These are phyloP conservation scores for Penicillium concentricum DNA, from an alignment of 2,329 filamentous ascomycete species.

Conservation along the genomic window DNA sequence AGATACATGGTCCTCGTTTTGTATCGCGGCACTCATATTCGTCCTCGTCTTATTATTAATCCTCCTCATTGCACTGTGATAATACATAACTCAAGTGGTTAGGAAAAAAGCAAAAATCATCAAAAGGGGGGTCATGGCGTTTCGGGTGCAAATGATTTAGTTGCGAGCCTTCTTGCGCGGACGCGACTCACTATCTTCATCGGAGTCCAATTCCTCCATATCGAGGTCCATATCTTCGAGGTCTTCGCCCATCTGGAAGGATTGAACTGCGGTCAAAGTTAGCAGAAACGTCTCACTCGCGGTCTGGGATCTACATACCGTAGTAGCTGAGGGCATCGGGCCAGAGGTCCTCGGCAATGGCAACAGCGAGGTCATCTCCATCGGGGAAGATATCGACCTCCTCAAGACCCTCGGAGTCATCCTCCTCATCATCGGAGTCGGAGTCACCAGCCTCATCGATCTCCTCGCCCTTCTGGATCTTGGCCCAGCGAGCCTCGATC, in stretches of 20 bases:
- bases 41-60: slow-evolving; percentile 84
- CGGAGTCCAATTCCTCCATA: slow-evolving; percentile 58
- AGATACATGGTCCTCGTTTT: slow-evolving; percentile 79
- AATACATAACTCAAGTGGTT: slow-evolving; percentile 24
- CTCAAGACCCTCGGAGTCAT: slow-evolving; percentile 63
- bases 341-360: slow-evolving; percentile 84
- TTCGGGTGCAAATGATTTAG: slow-evolving; percentile 25
- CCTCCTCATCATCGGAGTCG: slow-evolving; percentile 56
- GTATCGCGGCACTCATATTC: slow-evolving; percentile 83
- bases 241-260: slow-evolving; percentile 66
- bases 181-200: slow-evolving; percentile 51
- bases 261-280: slow-evolving; percentile 57
- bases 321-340: slow-evolving; percentile 87
- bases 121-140: slow-evolving; percentile 18
- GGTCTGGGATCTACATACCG: slow-evolving; percentile 57
- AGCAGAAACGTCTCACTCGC: slow-evolving; percentile 28
- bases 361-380: slow-evolving; percentile 77
- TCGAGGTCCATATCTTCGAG: slow-evolving; percentile 58
- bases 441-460: slow-evolving; percentile 44
- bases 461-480: slow-evolving; percentile 52
- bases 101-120: slow-evolving; percentile 17
- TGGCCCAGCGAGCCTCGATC: slow-evolving; percentile 58
- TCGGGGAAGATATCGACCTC: slow-evolving; percentile 83
- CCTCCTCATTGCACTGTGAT: slow-evolving; percentile 66
- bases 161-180: slow-evolving; percentile 45